Evolutionary conservation across 257 asterid genomes (phyloP), one percentile per base, ranked within the genome.

Genomic region (Gardenia jasminoides): DNA sequence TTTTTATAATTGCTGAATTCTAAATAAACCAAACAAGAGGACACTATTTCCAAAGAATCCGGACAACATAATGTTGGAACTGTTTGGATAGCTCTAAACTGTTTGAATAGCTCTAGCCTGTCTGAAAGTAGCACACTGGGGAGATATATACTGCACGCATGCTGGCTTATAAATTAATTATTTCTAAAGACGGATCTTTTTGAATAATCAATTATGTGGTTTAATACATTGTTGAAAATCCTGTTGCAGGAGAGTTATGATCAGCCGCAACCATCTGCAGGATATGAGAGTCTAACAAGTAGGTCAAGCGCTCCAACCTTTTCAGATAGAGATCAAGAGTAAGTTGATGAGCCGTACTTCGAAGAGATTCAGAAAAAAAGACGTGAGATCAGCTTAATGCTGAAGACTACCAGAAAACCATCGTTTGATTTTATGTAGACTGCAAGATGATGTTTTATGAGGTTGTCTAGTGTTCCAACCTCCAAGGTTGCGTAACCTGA

Each of bases 211-310:
- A 39, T 20, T 5, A 10, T 46, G 50, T 44, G 48, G 24, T 22
- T 15, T 36, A 58, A 74, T 28, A 41, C 47, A 17, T 11, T 59
- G 7, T 58, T 56, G 62, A 43, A 46, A 59, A 43, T 52, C 41
- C 67, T 72, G 65, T 43, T 83, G 78, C 84, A 87, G 92, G 84
- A 79, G 64, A 76, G 70, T 59, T 72, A 81, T 52, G 28, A 85
- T 44, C 82, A 82, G 81, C 85, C 78, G 82, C 54, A 82, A 41
- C 77, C 78, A 67, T 83, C 86, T 39, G 86, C n/a, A n/a, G n/a
- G 80, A 66, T 44, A 47, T 58, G 85, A 80, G 19, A 82, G 79
- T 72, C 48, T 20, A 48, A 65, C 80, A 67, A 82, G 47, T 54
- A 85, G 68, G 70, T 70, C 87, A 46, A 56, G 82, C 50, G 77